phyloP scores from a whole-genome alignment of 768 basidiomycete species.

The Suillus spraguei region DNA sequence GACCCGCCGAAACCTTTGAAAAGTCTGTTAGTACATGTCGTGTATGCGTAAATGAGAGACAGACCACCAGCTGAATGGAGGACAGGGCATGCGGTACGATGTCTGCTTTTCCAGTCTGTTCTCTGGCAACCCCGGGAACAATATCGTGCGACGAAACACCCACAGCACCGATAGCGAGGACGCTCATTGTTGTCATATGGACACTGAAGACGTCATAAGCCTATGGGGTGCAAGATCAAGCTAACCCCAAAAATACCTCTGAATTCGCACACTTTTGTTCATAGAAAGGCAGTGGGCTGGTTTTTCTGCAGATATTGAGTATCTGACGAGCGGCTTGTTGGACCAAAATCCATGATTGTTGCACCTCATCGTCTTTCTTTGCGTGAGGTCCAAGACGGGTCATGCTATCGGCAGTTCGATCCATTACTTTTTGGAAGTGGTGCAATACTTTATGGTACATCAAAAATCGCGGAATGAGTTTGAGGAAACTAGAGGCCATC shows the following conservation, averaged over 20 bases:
- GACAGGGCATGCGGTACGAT: constrained; percentile 2
- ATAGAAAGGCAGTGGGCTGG: neutral
- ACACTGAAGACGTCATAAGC: constrained; percentile 3
- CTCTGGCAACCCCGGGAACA: constrained; percentile 8
- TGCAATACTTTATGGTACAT: constrained; percentile 7
- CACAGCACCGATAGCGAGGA: constrained; percentile 8
- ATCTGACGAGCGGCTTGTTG: constrained; percentile 2
- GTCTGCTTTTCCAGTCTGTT: constrained; percentile 8
- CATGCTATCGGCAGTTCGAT: neutral
- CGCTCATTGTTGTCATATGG: neutral
- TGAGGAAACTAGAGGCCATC: neutral
- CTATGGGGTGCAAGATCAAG: neutral
- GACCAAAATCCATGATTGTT: neutral
- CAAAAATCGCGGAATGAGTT: constrained; percentile 4
- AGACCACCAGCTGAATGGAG: constrained; percentile 7
- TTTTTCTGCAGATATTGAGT: neutral
- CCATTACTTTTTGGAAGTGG: neutral
- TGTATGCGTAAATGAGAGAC: neutral
- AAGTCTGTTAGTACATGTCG: neutral
- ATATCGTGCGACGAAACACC: constrained; percentile 10
- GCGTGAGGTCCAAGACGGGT: neutral
- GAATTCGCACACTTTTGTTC: neutral
- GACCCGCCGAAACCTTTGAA: neutral
- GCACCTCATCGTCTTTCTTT: constrained; percentile 4
- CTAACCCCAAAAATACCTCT: neutral